Conservation (phyloP, 805 yeast species). For the Osmozyma mogii region DNA sequence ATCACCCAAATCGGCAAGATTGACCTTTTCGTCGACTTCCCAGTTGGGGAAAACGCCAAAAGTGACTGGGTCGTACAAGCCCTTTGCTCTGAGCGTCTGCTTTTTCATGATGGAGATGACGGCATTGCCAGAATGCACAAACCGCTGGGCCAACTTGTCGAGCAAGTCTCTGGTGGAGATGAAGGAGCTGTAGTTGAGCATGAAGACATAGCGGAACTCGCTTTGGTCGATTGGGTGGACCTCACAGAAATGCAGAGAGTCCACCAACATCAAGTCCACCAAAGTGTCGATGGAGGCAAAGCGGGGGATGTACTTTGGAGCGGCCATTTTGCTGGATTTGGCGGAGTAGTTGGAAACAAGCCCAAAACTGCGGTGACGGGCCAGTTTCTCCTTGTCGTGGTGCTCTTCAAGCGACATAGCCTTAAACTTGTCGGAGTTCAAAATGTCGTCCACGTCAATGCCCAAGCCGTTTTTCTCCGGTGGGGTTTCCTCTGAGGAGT, state of each 20-base stretch:
- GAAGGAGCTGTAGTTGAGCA: constrained; percentile 34
- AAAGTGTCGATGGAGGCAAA: constrained; percentile 65
- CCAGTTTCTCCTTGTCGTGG: too few relatives aligned
- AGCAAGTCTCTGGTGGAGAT: constrained; percentile 32
- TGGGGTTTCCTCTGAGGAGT: neutral
- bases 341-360: constrained; percentile 13
- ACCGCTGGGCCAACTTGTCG: constrained; percentile 33
- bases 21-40: constrained; percentile 34
- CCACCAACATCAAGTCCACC: constrained; percentile 66
- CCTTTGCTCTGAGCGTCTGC: constrained; percentile 11
- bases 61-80: constrained; percentile 6
- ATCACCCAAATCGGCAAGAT: constrained; percentile 34
- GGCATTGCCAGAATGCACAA: constrained; percentile 37
- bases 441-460: constrained; percentile 35
- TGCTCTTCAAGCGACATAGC: constrained; percentile 3
- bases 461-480: constrained; percentile 36
- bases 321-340: too few relatives aligned
- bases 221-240: constrained; percentile 27
- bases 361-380: constrained; percentile 15
- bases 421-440: constrained; percentile 32
- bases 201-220: constrained; percentile 35
- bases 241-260: constrained; percentile 53
- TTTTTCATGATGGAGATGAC: constrained; percentile 37
- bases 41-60: constrained; percentile 48
- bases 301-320: constrained; percentile 29